These are phyloP conservation scores for Geotrichum candidum DNA, from an alignment of 1,139 yeast genomes.

Conservation along the genomic window DNA sequence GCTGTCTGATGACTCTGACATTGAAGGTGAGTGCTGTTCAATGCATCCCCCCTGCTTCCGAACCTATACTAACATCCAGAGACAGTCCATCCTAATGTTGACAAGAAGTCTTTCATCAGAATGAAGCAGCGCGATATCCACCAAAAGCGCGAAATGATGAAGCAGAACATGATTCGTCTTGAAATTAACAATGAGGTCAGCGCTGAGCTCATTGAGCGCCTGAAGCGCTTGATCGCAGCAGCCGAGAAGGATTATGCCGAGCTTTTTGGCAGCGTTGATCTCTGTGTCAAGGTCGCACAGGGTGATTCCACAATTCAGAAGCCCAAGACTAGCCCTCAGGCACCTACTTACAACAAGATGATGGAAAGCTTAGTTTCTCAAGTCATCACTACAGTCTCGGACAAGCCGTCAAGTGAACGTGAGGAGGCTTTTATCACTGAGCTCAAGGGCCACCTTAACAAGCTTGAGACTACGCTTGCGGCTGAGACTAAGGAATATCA, in stretches of 20 bases:
- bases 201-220: slow-evolving; percentile 62
- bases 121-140: slow-evolving; percentile 98
- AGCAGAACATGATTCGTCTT: slow-evolving; percentile 66
- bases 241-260: slow-evolving; percentile 18
- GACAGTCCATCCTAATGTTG: slow-evolving; percentile 91
- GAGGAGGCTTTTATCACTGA: slow-evolving; percentile 29
- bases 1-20: slow-evolving; percentile 89
- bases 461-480: slow-evolving; percentile 36
- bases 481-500: slow-evolving; percentile 66
- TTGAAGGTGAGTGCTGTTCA: slow-evolving; percentile 44
- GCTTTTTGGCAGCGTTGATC: slow-evolving; percentile 7
- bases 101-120: slow-evolving; percentile 80
- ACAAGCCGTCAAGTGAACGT: slow-evolving; percentile 47
- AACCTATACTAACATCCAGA: background rate
- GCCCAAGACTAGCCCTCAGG: slow-evolving; percentile 36
- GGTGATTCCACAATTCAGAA: slow-evolving; percentile 28
- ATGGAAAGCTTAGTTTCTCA: slow-evolving; percentile 80
- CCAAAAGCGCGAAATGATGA: slow-evolving; percentile 79
- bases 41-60: background rate
- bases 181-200: slow-evolving; percentile 76
- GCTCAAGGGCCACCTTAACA: slow-evolving; percentile 33
- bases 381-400: slow-evolving; percentile 50
- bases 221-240: slow-evolving; percentile 51
- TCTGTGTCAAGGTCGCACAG: slow-evolving; percentile 21
- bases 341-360: slow-evolving; percentile 85